Conservation (phyloP, 148 eudicot genomes). For the Spergularia bocconei region DNA sequence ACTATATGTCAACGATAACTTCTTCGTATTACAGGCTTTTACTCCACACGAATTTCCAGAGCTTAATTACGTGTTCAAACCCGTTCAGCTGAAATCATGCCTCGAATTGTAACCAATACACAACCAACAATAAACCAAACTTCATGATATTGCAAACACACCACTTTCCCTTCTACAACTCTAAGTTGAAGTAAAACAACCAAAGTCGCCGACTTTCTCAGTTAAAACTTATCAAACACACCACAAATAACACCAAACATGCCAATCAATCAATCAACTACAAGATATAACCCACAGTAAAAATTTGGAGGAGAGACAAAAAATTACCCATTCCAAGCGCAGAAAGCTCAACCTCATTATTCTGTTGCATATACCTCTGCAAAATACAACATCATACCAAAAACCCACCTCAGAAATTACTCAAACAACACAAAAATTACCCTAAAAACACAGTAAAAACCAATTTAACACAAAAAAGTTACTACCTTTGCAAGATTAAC, state of each 20-base stretch:
- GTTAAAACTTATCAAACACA: neutral
- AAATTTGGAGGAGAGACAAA: neutral
- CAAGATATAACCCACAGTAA: neutral
- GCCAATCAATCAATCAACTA: neutral
- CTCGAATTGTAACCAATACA: too few relatives aligned
- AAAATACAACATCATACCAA: neutral
- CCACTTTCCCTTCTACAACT: neutral
- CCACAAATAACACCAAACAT: neutral
- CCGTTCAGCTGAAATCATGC: too few relatives aligned
- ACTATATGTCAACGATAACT: too few relatives aligned
- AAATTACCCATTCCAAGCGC: conserved; percentile 71
- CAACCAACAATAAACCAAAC: too few relatives aligned
- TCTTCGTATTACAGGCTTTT: too few relatives aligned
- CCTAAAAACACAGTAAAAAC: neutral
- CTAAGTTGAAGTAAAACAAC: neutral
- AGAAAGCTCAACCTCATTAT: conserved; percentile 63
- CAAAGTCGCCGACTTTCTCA: neutral
- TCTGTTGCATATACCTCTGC: conserved; percentile 64
- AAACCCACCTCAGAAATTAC: neutral
- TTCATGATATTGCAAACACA: neutral
- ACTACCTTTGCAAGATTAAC: conserved; percentile 69
- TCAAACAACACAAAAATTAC: neutral
- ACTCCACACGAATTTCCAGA: too few relatives aligned
- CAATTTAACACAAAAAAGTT: neutral
- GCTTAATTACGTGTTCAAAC: too few relatives aligned